phyloP scores from a whole-genome alignment of 495 filamentous ascomycete genomes.

The Neurospora sp. region DNA sequence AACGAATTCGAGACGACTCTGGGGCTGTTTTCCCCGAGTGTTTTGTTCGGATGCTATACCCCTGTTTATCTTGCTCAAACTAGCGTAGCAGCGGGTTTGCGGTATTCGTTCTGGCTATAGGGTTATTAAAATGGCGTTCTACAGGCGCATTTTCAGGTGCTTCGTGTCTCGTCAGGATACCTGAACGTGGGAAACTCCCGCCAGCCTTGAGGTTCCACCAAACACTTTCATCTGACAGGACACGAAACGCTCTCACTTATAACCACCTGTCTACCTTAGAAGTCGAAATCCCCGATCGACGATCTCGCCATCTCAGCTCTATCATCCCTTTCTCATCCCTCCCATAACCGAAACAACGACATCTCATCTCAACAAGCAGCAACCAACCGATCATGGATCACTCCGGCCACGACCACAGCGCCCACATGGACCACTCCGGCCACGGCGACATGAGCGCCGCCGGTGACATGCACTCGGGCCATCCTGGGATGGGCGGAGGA shows the following conservation, averaged over 20 bases:
- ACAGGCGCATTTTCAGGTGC: not conserved
- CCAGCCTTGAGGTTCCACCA: not conserved
- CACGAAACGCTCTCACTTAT: not conserved
- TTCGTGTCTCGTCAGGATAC: not conserved
- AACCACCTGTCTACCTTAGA: not conserved
- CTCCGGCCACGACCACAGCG: slow-evolving; percentile 29
- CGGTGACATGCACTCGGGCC: slow-evolving; percentile 35
- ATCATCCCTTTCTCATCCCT: not conserved
- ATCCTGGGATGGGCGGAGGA: slow-evolving; percentile 14
- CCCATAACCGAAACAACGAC: not conserved
- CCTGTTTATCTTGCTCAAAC: not conserved
- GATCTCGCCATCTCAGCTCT: not conserved
- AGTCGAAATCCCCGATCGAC: not conserved
- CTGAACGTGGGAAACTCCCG: not conserved
- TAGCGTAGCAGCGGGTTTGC: not conserved
- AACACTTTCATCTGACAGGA: not conserved
- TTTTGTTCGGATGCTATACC: not conserved
- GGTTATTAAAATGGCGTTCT: not conserved
- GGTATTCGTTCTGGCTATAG: not conserved
- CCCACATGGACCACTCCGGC: slow-evolving; percentile 31
- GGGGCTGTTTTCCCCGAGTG: not conserved
- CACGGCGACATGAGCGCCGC: slow-evolving; percentile 33
- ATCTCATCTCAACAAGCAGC: not conserved
- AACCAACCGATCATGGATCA: slow-evolving; percentile 29
- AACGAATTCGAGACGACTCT: not conserved